Percentiles rank a stretch among this genome's conserved stretches.
phyloP scores from a whole-genome alignment of 2,329 filamentous ascomycete genomes.

The Alternaria hordeiaustralica region DNA sequence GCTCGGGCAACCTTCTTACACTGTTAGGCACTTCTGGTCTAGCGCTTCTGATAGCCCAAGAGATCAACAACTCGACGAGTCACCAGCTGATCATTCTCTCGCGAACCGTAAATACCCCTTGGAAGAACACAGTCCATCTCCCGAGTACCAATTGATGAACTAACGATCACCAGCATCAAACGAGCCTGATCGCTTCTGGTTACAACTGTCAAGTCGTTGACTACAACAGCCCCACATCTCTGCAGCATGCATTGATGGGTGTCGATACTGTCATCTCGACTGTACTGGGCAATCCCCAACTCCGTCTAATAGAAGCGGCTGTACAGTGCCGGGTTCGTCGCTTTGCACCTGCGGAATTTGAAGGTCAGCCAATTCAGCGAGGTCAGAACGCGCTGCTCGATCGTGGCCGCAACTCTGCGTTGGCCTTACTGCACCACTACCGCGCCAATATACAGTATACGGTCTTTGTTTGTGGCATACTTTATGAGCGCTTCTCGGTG shows the following conservation, averaged over 20 bases:
- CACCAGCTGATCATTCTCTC: constrained; percentile 76
- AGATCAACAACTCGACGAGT: constrained; percentile 66
- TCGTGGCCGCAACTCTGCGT: constrained; percentile 63
- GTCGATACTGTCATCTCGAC: constrained; percentile 79
- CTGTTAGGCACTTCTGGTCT: constrained; percentile 62
- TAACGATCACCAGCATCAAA: constrained; percentile 56
- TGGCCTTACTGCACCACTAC: constrained; percentile 64
- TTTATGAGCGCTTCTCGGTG: constrained; percentile 77
- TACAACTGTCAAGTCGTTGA: constrained; percentile 74
- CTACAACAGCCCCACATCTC: constrained; percentile 64
- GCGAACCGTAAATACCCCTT: constrained; percentile 59
- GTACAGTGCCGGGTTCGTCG: constrained; percentile 67
- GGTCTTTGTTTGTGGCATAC: constrained; percentile 74
- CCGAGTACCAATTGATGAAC: neutral
- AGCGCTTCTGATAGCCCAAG: constrained; percentile 63
- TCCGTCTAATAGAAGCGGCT: constrained; percentile 75
- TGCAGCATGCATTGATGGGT: constrained; percentile 72
- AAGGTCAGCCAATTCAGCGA: constrained; percentile 66
- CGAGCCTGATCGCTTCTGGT: constrained; percentile 61
- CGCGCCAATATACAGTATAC: constrained; percentile 68
- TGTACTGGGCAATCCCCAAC: constrained; percentile 69
- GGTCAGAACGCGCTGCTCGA: constrained; percentile 66
- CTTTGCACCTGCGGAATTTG: constrained; percentile 79
- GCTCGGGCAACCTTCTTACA: neutral
- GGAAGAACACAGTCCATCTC: neutral